Evolutionary conservation across 1,139 yeast species (phyloP).

Genomic region (Geotrichum histeridarum): DNA sequence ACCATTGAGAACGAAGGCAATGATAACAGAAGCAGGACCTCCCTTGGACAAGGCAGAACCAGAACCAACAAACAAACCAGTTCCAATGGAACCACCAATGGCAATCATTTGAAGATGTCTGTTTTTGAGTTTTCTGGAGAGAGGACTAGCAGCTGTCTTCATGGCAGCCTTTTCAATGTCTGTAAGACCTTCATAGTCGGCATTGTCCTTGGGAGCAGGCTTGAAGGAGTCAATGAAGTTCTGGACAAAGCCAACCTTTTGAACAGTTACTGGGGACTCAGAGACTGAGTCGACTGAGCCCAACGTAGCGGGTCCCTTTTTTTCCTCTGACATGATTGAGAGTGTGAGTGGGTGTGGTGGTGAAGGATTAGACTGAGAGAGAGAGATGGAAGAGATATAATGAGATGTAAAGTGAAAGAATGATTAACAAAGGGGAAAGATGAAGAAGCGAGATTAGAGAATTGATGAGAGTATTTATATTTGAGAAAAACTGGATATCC

Average conservation of each 20-base stretch:
- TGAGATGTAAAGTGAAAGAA: too few relatives aligned
- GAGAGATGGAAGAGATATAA: too few relatives aligned
- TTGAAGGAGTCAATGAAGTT: constrained; percentile 53
- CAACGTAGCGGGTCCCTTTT: too few relatives aligned
- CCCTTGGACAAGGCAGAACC: constrained; percentile 53
- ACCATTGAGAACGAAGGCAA: constrained; percentile 47
- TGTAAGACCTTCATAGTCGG: constrained; percentile 57
- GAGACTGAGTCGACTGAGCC: too few relatives aligned
- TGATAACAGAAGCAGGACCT: constrained; percentile 63
- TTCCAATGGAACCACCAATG: constrained; percentile 83
- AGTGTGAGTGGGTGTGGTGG: too few relatives aligned
- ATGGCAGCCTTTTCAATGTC: constrained; percentile 66
- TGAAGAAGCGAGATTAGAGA: too few relatives aligned
- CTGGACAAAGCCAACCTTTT: constrained; percentile 33
- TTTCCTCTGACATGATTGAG: too few relatives aligned
- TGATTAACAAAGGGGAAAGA: too few relatives aligned
- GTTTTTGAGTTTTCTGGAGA: constrained; percentile 56
- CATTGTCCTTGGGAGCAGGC: constrained; percentile 50
- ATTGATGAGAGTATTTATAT: too few relatives aligned
- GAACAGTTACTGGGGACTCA: not conserved
- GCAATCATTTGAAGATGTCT: constrained; percentile 80
- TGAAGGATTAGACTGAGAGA: too few relatives aligned
- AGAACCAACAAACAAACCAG: constrained; percentile 63
- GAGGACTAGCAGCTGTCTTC: constrained; percentile 64
- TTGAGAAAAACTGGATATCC: too few relatives aligned